Conservation (phyloP, 345 rosid species). For the Euphorbia tirucalli region DNA sequence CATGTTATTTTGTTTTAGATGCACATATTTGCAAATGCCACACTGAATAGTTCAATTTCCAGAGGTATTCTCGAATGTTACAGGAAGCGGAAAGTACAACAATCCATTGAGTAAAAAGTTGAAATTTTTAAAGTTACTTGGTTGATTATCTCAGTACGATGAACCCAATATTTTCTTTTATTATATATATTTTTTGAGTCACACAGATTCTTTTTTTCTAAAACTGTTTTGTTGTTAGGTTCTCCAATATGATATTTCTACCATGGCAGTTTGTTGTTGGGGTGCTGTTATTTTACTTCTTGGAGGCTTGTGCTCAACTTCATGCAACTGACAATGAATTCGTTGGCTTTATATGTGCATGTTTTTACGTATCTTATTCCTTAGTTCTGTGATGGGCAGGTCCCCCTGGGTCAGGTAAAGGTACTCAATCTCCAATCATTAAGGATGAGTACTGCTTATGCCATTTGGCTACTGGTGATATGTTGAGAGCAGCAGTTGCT, state of each 20-base stretch:
- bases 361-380: not conserved
- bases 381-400: conserved; percentile 41
- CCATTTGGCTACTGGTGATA: conserved; percentile 98
- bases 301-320: not conserved
- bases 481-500: conserved; percentile 95
- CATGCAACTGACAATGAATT: not conserved
- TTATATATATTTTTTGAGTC: not conserved
- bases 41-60: not conserved
- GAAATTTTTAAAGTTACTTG: not conserved
- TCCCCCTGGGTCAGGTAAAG: conserved; percentile 99
- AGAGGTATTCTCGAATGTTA: not conserved
- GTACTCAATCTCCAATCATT: conserved; percentile 91
- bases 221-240: too few relatives aligned
- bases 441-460: conserved; percentile 94
- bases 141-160: not conserved
- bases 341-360: not conserved
- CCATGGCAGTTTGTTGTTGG: not conserved
- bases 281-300: not conserved
- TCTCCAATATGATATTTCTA: not conserved
- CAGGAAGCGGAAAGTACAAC: not conserved
- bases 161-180: too few relatives aligned
- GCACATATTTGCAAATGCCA: not conserved
- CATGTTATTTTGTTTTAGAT: not conserved
- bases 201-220: not conserved
- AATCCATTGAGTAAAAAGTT: not conserved